Evolutionary conservation across 805 yeast species (phyloP).

Genomic region (Candida rishiriensis): DNA sequence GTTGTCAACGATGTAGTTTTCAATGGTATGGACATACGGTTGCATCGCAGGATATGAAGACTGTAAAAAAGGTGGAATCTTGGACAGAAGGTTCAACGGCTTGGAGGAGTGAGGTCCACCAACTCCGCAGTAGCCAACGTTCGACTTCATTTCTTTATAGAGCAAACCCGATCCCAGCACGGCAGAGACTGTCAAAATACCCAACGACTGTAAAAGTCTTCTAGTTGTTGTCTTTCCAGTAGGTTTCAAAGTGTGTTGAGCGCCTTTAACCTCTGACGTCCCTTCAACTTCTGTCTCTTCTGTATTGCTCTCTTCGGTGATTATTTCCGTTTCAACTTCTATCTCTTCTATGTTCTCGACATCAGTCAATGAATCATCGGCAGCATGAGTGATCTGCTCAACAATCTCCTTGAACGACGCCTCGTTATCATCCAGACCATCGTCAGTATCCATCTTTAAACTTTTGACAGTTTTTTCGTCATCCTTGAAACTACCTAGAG

Average conservation of each 20-base stretch:
- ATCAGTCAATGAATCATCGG: conserved; percentile 11
- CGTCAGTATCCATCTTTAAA: conserved; percentile 16
- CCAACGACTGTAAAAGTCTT: not conserved
- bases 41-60: conserved; percentile 4
- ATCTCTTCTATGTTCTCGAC: conserved; percentile 5
- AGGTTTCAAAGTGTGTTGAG: not conserved
- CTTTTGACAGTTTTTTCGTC: conserved; percentile 18
- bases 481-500: conserved; percentile 13
- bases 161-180: conserved; percentile 39
- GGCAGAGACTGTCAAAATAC: conserved; percentile 33
- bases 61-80: conserved; percentile 16
- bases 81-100: conserved; percentile 7
- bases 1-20: conserved; percentile 39
- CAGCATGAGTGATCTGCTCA: conserved; percentile 4
- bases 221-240: too few species aligned
- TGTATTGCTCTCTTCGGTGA: too few species aligned
- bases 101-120: conserved; percentile 31
- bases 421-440: conserved; percentile 22
- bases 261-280: not conserved
- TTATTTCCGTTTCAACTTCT: conserved; percentile 2
- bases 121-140: conserved; percentile 73
- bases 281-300: conserved; percentile 2
- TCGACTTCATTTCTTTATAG: conserved; percentile 59
- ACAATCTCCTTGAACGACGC: conserved; percentile 6
- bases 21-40: conserved; percentile 34